A percentile compares a stretch with the other conserved stretches of the same genome.
Conservation (phyloP, 2,329 filamentous ascomycete genomes). For the Tolypocladium album region DNA sequence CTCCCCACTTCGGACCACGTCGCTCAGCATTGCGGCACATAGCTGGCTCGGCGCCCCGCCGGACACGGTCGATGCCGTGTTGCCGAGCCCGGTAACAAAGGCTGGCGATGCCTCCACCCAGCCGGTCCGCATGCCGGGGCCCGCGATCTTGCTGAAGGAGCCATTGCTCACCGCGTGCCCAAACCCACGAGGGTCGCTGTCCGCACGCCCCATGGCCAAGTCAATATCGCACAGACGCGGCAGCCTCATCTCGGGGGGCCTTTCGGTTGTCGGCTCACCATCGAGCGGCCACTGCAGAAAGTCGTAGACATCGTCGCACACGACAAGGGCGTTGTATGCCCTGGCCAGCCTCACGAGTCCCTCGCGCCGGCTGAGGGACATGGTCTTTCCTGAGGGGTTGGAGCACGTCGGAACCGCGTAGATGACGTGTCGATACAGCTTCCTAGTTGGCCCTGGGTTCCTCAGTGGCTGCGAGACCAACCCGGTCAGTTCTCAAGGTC, state of each 20-base stretch:
- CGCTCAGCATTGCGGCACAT: constrained; percentile 38
- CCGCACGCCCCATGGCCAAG: constrained; percentile 45
- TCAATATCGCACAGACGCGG: constrained; percentile 76
- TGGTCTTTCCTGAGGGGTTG: constrained; percentile 79
- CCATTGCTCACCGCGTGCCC: constrained; percentile 80
- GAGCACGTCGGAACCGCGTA: constrained; percentile 83
- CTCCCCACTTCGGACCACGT: constrained; percentile 32
- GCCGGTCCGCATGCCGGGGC: constrained; percentile 73
- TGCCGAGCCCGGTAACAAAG: constrained; percentile 38
- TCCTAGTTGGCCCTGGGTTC: constrained; percentile 45
- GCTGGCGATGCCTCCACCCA: constrained; percentile 66
- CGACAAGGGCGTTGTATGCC: constrained; percentile 67
- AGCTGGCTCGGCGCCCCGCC: constrained; percentile 49
- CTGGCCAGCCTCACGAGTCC: constrained; percentile 67
- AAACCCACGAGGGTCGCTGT: constrained; percentile 40
- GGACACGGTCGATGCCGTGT: constrained; percentile 41
- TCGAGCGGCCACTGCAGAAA: constrained; percentile 66
- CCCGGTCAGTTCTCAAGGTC: background rate
- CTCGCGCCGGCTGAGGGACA: constrained; percentile 57
- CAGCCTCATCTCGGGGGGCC: constrained; percentile 37
- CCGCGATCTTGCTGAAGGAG: constrained; percentile 80
- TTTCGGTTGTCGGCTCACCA: constrained; percentile 17
- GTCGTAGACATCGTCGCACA: constrained; percentile 92
- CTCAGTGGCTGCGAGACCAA: constrained; percentile 40
- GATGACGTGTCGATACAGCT: constrained; percentile 78